Evolutionary conservation across 306 rosid species (phyloP), one percentile per base, ranked within the genome.

Genomic region (Echinosophora koreensis): DNA sequence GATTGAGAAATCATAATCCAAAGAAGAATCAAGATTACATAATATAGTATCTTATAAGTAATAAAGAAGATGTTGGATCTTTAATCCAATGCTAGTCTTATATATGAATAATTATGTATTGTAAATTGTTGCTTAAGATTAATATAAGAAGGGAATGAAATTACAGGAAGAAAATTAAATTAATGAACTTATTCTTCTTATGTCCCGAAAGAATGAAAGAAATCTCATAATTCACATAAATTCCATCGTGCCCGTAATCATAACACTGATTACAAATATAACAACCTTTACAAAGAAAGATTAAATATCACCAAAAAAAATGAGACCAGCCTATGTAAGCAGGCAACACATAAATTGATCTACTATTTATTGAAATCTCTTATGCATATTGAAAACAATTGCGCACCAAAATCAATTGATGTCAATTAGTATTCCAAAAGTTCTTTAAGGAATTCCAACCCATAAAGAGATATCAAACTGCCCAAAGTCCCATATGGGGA

Each of bases 391-490:
- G 50, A 41, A 68, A 79, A 51, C 8, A 12, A 14, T 22, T 15
- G 11, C n/a, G 12, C 2, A 64, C 12, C 28, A 50, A 47, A 30
- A 41, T 5, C 5, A 18, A 10, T 32, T 16, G 41, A 11, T 59
- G 3, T 90, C 71, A 89, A 78, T 90, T 69, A 89, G 76, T 88
- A 88, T 56, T 92, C 95, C 39, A 90, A 88, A 0, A 90, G 71
- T 35, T 86, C 92, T 14, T 86, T 81, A 51, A 92, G 84, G 86
- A 94, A 90, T 77, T 89, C 91, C 84, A 92, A 76, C 9, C 86
- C 84, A 4, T 95, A 80, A 12, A 95, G 91, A 13, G 97, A 94
- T 27, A 92, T 80, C 57, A 86, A 82, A 70, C 77, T 80, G 13
- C 82, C 84, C 44, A 90, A 18, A 15, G 70, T 78, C 14, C 83